Evolutionary conservation across 1,284 basidiomycete species (phyloP).

Genomic region (Ceratobasidium sp.): DNA sequence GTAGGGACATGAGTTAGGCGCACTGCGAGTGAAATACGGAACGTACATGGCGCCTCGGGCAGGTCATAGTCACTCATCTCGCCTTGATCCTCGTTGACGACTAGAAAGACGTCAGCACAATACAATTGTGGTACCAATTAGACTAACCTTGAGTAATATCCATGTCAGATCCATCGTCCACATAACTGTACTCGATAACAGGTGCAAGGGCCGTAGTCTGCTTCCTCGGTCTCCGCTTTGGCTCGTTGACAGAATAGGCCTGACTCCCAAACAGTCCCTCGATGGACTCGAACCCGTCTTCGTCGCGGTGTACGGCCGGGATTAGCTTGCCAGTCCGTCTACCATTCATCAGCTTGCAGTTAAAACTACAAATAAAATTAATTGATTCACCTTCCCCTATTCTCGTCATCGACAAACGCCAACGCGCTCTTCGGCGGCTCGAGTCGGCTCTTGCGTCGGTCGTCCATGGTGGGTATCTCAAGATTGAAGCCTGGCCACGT

Average conservation of each 20-base stretch:
- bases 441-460: slow-evolving; percentile 39
- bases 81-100: slow-evolving; percentile 27
- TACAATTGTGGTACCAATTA: neutral
- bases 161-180: slow-evolving; percentile 46
- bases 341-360: neutral
- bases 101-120: slow-evolving; percentile 5
- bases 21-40: neutral
- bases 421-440: slow-evolving; percentile 39
- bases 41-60: slow-evolving; percentile 39
- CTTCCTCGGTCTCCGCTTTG: slow-evolving; percentile 17
- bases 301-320: slow-evolving; percentile 32
- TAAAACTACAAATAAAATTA: neutral
- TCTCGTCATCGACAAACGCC: slow-evolving; percentile 44
- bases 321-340: slow-evolving; percentile 45
- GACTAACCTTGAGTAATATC: slow-evolving; percentile 39
- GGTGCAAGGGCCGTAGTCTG: slow-evolving; percentile 11
- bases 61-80: slow-evolving; percentile 33
- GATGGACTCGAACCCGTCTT: slow-evolving; percentile 45
- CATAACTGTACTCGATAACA: slow-evolving; percentile 24
- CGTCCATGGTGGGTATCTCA: slow-evolving; percentile 6
- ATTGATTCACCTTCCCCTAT: slow-evolving; percentile 17
- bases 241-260: slow-evolving; percentile 36
- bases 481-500: slow-evolving; percentile 30
- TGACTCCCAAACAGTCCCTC: slow-evolving; percentile 40
- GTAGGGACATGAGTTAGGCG: neutral